Base-by-base conservation (phyloP, 2,329 filamentous ascomycete species). In the Rosellinia necatrix region DNA sequence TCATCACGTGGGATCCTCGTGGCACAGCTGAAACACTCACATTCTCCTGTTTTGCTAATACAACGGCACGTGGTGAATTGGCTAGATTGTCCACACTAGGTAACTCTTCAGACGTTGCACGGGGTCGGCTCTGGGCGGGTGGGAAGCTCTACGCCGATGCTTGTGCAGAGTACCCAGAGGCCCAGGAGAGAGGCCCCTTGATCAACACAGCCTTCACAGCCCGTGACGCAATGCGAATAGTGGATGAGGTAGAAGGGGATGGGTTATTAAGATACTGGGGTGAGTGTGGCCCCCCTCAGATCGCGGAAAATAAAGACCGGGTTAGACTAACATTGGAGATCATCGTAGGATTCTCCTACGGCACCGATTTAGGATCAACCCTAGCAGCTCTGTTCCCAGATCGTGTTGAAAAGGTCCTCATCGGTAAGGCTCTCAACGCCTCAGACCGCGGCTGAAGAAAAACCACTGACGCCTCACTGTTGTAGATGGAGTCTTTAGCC, bases 321-420 rank as follows among this genome's bases (percentile, higher is more conserved):
- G 7, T 19, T 3, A 22, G n/a, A 50, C 60, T 65, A 22, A 66
- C 46, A 12, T 3, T 13, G 42, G 25, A 12, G 37, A 24, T 3
- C 8, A 41, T 5, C 22, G 6, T 34, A 72, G 74, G 75, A 6
- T 64, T 72, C 53, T 77, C 74, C 1, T 78, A 78, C 49, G 75
- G 76, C 12, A 74, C 72, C 1, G 61, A 70, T 5, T 59, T 78
- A 1, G 76, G 76, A 6, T 65, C 66, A 3, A 75, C 71, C 0
- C 62, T 72, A 10, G 73, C 73, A 6, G 71, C 73, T 17, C 74
- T 78, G 71, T 76, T 76, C 53, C 76, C 75, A 1, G 72, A 76
- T 19, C 66, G 71, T 34, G 66, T 77, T 19, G 74, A 74, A 19
- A 67, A 66, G 29, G 50, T 77, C 8, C 56, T 77, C 12, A 57